Evolutionary conservation across 257 asterid genomes (phyloP), one percentile per base, ranked within the genome.

Genomic region (Solanum bulbocastanum): DNA sequence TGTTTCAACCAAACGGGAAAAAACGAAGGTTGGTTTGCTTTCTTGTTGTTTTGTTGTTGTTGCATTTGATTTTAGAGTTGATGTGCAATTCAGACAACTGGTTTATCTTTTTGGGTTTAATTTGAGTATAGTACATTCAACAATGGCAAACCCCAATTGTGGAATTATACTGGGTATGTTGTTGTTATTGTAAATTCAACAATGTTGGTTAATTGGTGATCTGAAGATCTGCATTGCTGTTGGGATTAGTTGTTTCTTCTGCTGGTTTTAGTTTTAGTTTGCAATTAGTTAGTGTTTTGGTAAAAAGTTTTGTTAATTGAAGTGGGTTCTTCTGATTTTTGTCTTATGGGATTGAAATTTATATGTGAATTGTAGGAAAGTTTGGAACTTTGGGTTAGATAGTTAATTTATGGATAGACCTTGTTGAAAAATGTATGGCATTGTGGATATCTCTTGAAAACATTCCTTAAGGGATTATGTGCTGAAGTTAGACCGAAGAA

Each of bases 201-300:
- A 56, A 65, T 46, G 62, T 44, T 44, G 42, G 87, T 11, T 44
- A 86, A 66, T 69, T 66, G 33, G 72, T 76, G 89, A 88, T 88
- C 83, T 88, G 35, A 84, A 88, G 89, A 91, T 89, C 91, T 89
- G 92, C 90, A 87, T 89, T 89, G 84, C 49, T 88, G 79, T 56
- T 86, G 49, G 37, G 87, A 62, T 89, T 62, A 75, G 87, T 86
- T 84, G 84, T 75, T 79, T 88, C 35, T 56, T 44, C 32, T 78
- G 75, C 36, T 76, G 81, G 78, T 44, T 66, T 84, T 72, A 33
- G 87, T 22, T 85, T 71, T 85, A 68, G 81, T 69, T 42, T 14
- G 39, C 18, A 44, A 6, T 10, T 27, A 69, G 33, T 71, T n/a
- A 30, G 52, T 44, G 30, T 30, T 44, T 5, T 69, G 23, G 72